phyloP scores from a whole-genome alignment of 2,329 filamentous ascomycete genomes.

The Phialemonium atrogriseum region DNA sequence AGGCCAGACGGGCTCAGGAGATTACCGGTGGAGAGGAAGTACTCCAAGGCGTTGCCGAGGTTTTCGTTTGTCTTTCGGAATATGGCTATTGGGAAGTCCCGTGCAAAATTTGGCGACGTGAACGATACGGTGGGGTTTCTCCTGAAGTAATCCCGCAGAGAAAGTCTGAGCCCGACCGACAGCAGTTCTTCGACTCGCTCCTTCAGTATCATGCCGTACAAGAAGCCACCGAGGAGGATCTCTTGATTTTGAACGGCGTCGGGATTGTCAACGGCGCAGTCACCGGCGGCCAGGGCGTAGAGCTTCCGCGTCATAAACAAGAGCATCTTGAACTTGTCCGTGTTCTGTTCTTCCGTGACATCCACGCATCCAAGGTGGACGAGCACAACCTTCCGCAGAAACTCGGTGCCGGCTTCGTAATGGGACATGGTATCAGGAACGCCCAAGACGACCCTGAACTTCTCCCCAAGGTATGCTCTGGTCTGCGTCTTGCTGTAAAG shows the following conservation, averaged over 20 bases:
- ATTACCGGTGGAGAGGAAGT: slow-evolving; percentile 95
- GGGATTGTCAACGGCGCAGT: slow-evolving; percentile 89
- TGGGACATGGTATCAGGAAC: slow-evolving; percentile 78
- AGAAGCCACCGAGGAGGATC: slow-evolving; percentile 82
- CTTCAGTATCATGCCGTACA: slow-evolving; percentile 94
- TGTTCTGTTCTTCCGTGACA: slow-evolving; percentile 75
- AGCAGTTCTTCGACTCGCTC: slow-evolving; percentile 90
- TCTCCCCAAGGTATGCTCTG: slow-evolving; percentile 77
- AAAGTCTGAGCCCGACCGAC: slow-evolving; percentile 38
- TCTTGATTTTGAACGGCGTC: slow-evolving; percentile 97
- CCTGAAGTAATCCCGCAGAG: slow-evolving; percentile 49
- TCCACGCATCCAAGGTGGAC: slow-evolving; percentile 84
- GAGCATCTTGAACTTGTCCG: slow-evolving; percentile 88
- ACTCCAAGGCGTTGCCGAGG: slow-evolving; percentile 78
- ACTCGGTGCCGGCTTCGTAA: slow-evolving; percentile 85
- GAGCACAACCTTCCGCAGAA: slow-evolving; percentile 80
- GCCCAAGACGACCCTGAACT: slow-evolving; percentile 82
- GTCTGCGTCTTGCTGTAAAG: slow-evolving; percentile 77
- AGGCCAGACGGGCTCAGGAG: slow-evolving; percentile 83
- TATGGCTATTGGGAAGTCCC: slow-evolving; percentile 71
- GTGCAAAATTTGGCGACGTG: slow-evolving; percentile 65
- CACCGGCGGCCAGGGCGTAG: slow-evolving; percentile 84
- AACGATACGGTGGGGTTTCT: slow-evolving; percentile 60
- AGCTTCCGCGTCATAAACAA: slow-evolving; percentile 96
- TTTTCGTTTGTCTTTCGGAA: slow-evolving; percentile 81